Conservation (phyloP, 2,329 filamentous ascomycete genomes). For the Teratosphaeria pseudoeucalypti region DNA sequence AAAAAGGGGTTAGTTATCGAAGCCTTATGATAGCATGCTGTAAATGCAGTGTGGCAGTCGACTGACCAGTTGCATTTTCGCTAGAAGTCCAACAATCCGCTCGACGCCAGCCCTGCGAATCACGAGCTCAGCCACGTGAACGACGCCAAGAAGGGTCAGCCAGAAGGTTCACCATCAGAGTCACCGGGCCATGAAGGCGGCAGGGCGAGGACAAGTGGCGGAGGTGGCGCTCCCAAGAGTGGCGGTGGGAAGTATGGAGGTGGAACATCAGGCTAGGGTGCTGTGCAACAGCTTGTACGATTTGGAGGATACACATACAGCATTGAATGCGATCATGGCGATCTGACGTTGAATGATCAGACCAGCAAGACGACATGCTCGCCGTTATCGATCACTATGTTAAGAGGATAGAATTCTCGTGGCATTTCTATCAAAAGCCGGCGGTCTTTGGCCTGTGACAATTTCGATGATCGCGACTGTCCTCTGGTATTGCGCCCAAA, state of each 20-base stretch:
- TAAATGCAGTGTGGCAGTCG: background rate
- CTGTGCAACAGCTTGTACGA: background rate
- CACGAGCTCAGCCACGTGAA: conserved; percentile 44
- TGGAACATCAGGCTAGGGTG: background rate
- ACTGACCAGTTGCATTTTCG: background rate
- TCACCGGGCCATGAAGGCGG: conserved; percentile 21
- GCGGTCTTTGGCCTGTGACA: too few relatives aligned
- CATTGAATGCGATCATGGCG: background rate
- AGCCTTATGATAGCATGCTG: background rate
- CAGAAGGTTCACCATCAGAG: conserved; percentile 27
- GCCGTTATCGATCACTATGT: background rate
- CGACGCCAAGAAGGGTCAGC: conserved; percentile 31
- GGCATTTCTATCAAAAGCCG: background rate
- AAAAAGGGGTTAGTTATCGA: conserved; percentile 6
- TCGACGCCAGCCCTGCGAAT: conserved; percentile 54
- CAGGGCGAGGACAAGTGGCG: conserved; percentile 14
- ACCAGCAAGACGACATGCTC: background rate
- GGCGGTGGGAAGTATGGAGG: conserved; percentile 21
- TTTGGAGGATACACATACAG: background rate
- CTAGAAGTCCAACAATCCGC: conserved; percentile 31
- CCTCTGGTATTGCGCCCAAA: background rate
- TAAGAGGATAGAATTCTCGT: background rate
- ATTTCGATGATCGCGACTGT: too few relatives aligned
- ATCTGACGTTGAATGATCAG: background rate
- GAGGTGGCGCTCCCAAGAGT: conserved; percentile 17